phyloP scores from a whole-genome alignment of 768 basidiomycete genomes.

The Mycena maculata region DNA sequence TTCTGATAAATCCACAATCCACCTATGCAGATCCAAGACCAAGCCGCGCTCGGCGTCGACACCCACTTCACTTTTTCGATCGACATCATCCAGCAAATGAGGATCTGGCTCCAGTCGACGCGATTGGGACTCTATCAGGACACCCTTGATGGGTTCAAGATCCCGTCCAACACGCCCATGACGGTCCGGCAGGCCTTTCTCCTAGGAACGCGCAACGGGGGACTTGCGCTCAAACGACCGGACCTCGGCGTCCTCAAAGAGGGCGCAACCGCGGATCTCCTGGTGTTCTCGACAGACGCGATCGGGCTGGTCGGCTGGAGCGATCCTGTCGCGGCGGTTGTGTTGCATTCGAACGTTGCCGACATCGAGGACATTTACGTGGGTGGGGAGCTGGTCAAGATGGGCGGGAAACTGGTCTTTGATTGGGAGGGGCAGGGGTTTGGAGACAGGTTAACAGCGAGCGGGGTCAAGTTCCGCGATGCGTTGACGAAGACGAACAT shows the following conservation, averaged over 20 bases:
- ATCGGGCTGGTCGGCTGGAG: slow-evolving; percentile 24
- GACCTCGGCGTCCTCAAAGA: slow-evolving; percentile 21
- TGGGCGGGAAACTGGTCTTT: slow-evolving; percentile 14
- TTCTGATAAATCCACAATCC: no score
- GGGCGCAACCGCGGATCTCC: slow-evolving; percentile 22
- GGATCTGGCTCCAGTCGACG: no score
- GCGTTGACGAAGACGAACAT: slow-evolving; percentile 19
- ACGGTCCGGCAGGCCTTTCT: slow-evolving; percentile 21
- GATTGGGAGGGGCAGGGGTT: slow-evolving; percentile 23
- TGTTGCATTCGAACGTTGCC: slow-evolving; percentile 24
- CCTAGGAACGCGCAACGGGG: slow-evolving; percentile 26
- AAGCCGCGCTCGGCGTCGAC: no score
- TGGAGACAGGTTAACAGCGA: slow-evolving; percentile 12
- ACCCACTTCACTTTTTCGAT: no score
- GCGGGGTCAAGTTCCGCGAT: slow-evolving; percentile 17
- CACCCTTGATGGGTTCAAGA: slow-evolving; percentile 18
- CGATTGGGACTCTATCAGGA: slow-evolving; percentile 18
- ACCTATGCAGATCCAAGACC: no score
- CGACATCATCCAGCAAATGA: no score
- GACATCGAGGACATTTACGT: slow-evolving; percentile 26
- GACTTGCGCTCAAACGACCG: slow-evolving; percentile 21
- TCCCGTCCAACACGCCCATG: slow-evolving; percentile 23
- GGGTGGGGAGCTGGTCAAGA: slow-evolving; percentile 12
- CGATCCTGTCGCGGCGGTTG: slow-evolving; percentile 22
- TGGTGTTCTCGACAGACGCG: slow-evolving; percentile 19